Base-by-base conservation (phyloP, 257 asterid species). In the Jaltomata sinuosa region DNA sequence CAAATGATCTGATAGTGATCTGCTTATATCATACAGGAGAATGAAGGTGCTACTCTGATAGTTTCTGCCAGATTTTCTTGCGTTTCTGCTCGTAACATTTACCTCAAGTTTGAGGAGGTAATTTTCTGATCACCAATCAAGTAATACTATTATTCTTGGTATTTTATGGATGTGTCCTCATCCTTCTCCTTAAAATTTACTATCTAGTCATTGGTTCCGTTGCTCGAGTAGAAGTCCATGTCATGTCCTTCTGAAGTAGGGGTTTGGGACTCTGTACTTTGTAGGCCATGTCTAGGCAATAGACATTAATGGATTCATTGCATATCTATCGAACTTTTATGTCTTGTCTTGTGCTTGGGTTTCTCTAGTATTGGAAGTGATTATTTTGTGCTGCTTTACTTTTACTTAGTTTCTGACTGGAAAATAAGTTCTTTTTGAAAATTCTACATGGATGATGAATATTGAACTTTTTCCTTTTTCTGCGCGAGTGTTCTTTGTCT, bases 51-150 rank as follows among this genome's bases (percentile, higher is more conserved):
- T 69, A 94, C 99, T 11, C 86, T 95, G 85, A 62, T 94, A 14
- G 97, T 95, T 40, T 87, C 97, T 32, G 98, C 98, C 34, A 94
- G 89, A 81, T 92, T 95, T 87, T 91, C 99, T n/a, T 89, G 92
- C 79, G 91, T 93, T 84, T 94, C 99, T 15, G n/a, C 47, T 11
- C 93, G 96, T 52, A 94, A 90, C 91, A 95, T 91, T 88, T 92
- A 90, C 87, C 98, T 95, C 32, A 91, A 93, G 90, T 95, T 94
- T 86, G 89, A 94, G 89, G 97, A 95, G 98, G 97, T 92, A 87
- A 62, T 89, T 81, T 67, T 50, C 79, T 42, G 53, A 36, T 47
- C 19, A 40, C 14, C 47, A n/a, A 55, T 61, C 45, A 62, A 49
- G 52, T 72, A 6, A 22, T 3, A 3, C 3, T 29, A 38, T 47